Evolutionary conservation across 768 basidiomycete species (phyloP), one percentile per base, ranked within the genome.

Genomic region (Gyrodon lividus): DNA sequence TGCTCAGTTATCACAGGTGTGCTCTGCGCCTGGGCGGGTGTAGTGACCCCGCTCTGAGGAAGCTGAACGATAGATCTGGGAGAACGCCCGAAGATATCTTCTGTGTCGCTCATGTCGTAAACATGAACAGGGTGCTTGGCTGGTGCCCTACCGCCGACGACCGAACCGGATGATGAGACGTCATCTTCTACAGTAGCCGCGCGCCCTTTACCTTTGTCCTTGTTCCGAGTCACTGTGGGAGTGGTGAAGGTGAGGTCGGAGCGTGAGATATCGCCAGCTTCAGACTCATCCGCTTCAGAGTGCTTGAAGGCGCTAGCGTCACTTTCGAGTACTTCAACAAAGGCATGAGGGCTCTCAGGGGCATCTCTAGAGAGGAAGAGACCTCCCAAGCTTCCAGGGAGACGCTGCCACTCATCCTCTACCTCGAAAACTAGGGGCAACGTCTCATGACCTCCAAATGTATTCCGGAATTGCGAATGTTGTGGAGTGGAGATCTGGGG

Each of bases 341-440:
- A 87, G 3, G 82, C 86, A 68, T 86, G 85, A 4, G 82, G 78
- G 45, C 72, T 76, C 20, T 74, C 71, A 42, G 65, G 58, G 34
- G 66, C 64, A 5, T 67, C 64, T 34, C 53, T 55, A 26, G 64
- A 64, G 30, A 64, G 57, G 57, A 78, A 75, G 14, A 82, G 61
- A 22, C 72, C 76, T 26, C 72, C 72, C 13, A 79, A 54, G 50
- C 55, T 62, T 5, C 63, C 62, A 19, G 77, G 77, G 26, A 87
- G 72, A 41, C 71, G 72, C 60, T 87, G 82, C 88, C 87, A 89
- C 37, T 82, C 84, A 37, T 82, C 79, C 20, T 83, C 81, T 42
- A 72, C 63, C 22, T 77, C 77, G 35, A 77, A 72, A 41, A 74
- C 69, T 30, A 76, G 64, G 31, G 79, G 73, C 8, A 77, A 71